Evolutionary conservation across 805 yeast species (phyloP), one percentile per base, ranked within the genome.

Genomic region (Zygotorulaspora sp.): DNA sequence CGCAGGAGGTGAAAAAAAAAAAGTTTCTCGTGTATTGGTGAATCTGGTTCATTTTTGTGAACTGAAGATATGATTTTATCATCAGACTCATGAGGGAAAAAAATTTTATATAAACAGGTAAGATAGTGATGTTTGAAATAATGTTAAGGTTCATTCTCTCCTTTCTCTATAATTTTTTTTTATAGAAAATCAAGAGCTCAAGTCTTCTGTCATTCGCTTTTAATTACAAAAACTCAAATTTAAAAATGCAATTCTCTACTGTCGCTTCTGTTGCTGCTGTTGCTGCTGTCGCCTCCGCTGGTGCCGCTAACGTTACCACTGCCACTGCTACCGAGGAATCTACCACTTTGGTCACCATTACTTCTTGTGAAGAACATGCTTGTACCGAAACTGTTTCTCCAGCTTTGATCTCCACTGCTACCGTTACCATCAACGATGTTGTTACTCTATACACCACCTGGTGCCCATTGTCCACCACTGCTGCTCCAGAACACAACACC

Each of bases 191-290:
- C 45, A 54, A 45, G 49, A 52, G 53, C 51, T 41, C 30, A 47
- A 38, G 36, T 49, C 52, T 47, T 46, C 57, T 49, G 55, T 51
- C 60, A 45, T 48, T 57, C 60, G 58, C 62, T 56, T 50, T 39
- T 35, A 37, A 32, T 38, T 36, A 31, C 40, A 43, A 43, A 49
- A 48, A 50, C 48, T 37, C 44, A 47, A 39, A 39, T 36, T 36
- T 34, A 42, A 50, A 47, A 63, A 66, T 65, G 70, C 66, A 64
- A 58, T 62, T 63, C 63, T 58, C 68, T 41, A 63, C 65, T 51
- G 53, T 63, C 60, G 65, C 64, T 38, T 38, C 62, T 36, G 52
- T 60, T 44, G 65, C 65, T 36, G 62, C 65, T 44, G 46, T 54
- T 47, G 60, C 63, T 40, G 54, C 63, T 35, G 52, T 49, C 16